Evolutionary conservation across 805 yeast genomes (phyloP), one percentile per base, ranked within the genome.

Genomic region (Kockiozyma suomiensis): DNA sequence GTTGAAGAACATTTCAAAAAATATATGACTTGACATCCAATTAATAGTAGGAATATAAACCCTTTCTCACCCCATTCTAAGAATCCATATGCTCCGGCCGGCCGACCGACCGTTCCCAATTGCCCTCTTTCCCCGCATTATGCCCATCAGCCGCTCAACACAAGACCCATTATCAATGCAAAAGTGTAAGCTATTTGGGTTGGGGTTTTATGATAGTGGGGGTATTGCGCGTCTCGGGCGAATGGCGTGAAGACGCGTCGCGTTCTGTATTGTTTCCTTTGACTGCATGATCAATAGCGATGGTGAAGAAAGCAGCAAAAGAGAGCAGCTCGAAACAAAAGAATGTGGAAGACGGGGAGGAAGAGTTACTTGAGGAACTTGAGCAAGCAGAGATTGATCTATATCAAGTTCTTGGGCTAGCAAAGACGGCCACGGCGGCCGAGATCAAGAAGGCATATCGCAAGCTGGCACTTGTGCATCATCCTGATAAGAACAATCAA

Each of bases 361-460:
- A 54, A n/a, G 54, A 28, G 33, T 10, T 30, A 10, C 33, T 30
- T 21, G 54, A 26, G 21, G 48, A 8, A 7, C 40, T 19, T 2
- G 50, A 47, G 8, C 60, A 64, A 5, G 35, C 82, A 41, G 85
- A 83, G 58, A 73, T 85, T 4, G 82, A 88, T 66, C 91, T 90
- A 0, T 88, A 88, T 68, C 81, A 75, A 46, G 78, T 76, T 1
- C 75, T 87, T 13, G 80, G 74, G 1, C 78, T 86, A 0, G 55
- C 56, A 0, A 66, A 61, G 4, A 68, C 71, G 0, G 64, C 68
- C 2, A 72, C 83, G 3, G 82, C 80, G 0, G 74, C 81, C 0
- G 85, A 79, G 12, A 81, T 90, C 64, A 88, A 87, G 69, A 84
- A 81, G 68, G 81, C 88, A 0, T 88, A 88, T 68, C 81, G 88